A percentile compares a stretch with the other conserved stretches of the same genome.
These are phyloP conservation scores for Xylariaceae sp. DNA, from an alignment of 2,329 filamentous ascomycete genomes.

Conservation along the genomic window DNA sequence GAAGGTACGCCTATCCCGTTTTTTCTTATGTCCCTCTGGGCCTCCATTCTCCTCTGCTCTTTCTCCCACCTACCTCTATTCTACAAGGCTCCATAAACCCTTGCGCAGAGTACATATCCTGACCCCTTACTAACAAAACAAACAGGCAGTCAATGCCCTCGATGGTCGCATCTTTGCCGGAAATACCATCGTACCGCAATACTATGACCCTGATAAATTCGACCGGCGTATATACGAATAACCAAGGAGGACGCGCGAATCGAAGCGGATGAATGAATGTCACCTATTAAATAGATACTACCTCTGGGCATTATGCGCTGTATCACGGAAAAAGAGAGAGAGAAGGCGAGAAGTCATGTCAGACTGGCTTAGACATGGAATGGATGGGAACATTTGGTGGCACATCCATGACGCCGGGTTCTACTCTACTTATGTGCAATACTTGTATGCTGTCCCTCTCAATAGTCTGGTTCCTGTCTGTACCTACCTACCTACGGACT, in stretches of 20 bases:
- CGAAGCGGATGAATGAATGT: neutral
- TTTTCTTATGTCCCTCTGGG: neutral
- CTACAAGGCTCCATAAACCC: slow-evolving; percentile 1
- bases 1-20: slow-evolving; percentile 53
- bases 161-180: slow-evolving; percentile 85
- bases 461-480: no score
- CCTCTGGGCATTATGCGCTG: neutral
- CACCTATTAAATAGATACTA: neutral
- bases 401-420: no score
- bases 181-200: slow-evolving; percentile 74
- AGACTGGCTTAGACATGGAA: neutral
- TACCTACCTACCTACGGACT: no score
- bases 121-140: slow-evolving; percentile 1
- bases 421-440: no score
- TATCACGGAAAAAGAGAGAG: neutral
- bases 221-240: slow-evolving; percentile 55
- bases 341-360: no score
- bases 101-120: neutral
- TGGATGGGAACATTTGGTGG: no score
- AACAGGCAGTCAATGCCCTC: slow-evolving; percentile 79
- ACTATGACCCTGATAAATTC: slow-evolving; percentile 78
- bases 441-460: no score
- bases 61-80: neutral
- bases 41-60: neutral
- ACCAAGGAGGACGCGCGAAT: neutral